Evolutionary conservation across 441 rosid genomes (phyloP), one percentile per base, ranked within the genome.

Genomic region (Gossypium gossypioides): DNA sequence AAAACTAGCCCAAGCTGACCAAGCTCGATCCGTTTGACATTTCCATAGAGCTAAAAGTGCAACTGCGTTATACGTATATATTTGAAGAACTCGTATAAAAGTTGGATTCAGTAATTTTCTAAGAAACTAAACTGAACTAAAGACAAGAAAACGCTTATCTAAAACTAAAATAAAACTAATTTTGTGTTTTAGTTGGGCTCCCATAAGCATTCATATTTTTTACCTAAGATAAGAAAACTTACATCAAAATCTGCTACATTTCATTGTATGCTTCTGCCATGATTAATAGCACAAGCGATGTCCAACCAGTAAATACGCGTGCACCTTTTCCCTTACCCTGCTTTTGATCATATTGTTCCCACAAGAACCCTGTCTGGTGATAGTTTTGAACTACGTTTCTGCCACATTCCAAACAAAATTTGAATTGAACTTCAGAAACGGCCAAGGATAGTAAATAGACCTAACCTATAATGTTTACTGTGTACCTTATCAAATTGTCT

Each of bases 291-390:
- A 89, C 81, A 51, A 95, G 95, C 0, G 96, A 62, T 56, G 98
- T 88, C 99, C 99, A 95, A 65, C 98, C 99, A 3, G 97, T 87
- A 79, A 91, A 93, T 37, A 84, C 75, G 0, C 97, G 92, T 0
- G 96, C 81, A 44, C 98, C 96, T 80, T 91, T 89, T 60, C 98
- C 96, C 73, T 75, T 86, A 24, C 98, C 98, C 27, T 80, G 88
- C 79, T 61, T 81, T 83, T 91, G 98, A 76, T 93, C 96, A 83
- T 93, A 93, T 76, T 96, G 99, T 77, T 96, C 99, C 99, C 99
- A 96, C 66, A 93, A 74, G 81, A 83, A 96, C 56, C 99, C 97
- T 0, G 96, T 91, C 73, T 81, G 74, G 71, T 87, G 75, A 81
- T 93, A 91, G 81, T 91, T 96, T 67, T 70, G 76, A 64, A 93